These are phyloP conservation scores for Persicaria tinctoria DNA, from an alignment of 148 eudicot species.

Conservation along the genomic window DNA sequence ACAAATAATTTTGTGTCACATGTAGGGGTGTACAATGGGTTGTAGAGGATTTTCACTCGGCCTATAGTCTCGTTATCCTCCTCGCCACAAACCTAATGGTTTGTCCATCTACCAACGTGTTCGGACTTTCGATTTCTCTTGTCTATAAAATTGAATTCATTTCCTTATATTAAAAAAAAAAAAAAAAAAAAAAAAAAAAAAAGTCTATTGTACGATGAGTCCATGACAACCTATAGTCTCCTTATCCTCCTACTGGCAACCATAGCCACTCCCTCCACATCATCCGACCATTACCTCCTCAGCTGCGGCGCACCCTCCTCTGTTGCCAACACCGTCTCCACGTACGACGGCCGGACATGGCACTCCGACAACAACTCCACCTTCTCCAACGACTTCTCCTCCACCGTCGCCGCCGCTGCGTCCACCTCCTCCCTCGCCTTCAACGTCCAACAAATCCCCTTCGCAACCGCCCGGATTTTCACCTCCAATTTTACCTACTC, in stretches of 20 bases:
- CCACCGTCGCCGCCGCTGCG: not conserved
- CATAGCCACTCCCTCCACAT: not conserved
- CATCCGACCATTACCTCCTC: conserved; percentile 3
- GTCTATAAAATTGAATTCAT: too few relatives aligned
- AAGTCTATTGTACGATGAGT: too few relatives aligned
- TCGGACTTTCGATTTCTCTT: too few relatives aligned
- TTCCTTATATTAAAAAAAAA: too few relatives aligned
- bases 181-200: too few relatives aligned
- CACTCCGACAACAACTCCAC: not conserved
- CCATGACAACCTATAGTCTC: too few relatives aligned
- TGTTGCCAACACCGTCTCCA: not conserved
- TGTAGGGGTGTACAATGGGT: too few relatives aligned
- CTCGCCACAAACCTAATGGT: too few relatives aligned
- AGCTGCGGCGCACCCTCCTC: not conserved
- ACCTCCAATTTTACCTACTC: not conserved
- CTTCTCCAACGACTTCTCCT: not conserved
- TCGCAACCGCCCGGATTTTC: not conserved
- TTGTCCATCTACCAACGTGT: too few relatives aligned
- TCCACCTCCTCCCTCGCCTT: not conserved
- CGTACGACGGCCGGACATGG: conserved; percentile 2
- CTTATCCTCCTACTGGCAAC: not conserved
- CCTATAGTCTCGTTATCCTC: too few relatives aligned
- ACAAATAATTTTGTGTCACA: too few relatives aligned
- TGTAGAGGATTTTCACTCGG: too few relatives aligned
- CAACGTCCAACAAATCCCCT: not conserved